These are phyloP conservation scores for Quercus cerris DNA, from an alignment of 306 rosid species.

Conservation along the genomic window DNA sequence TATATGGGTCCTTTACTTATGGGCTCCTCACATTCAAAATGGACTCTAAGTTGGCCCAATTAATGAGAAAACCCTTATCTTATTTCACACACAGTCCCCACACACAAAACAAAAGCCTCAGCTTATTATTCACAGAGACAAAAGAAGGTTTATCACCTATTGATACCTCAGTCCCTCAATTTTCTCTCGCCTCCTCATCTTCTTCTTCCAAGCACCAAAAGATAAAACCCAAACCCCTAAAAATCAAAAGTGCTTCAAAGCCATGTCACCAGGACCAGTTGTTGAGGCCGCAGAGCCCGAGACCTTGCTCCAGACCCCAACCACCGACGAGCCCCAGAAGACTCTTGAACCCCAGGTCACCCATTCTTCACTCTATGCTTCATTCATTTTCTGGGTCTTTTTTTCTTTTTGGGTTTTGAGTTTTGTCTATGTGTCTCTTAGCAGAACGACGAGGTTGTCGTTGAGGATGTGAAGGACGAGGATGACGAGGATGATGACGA, in stretches of 20 bases:
- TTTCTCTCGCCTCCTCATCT: neutral
- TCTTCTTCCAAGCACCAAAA: neutral
- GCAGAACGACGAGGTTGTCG: conserved; percentile 55
- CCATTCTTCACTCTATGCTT: neutral
- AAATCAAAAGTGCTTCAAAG: neutral
- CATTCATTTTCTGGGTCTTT: neutral
- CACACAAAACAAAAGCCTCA: no score
- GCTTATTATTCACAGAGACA: neutral
- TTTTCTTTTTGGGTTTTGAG: neutral
- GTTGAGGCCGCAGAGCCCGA: conserved; percentile 43
- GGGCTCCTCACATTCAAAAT: no score
- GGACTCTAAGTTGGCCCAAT: neutral
- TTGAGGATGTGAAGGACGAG: conserved; percentile 76
- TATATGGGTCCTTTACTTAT: no score
- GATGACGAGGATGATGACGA: conserved; percentile 54
- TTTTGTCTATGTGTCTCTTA: neutral
- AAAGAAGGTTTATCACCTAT: neutral
- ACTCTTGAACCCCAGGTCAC: conserved; percentile 40
- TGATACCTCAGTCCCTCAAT: neutral
- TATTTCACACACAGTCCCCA: neutral
- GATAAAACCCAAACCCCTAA: neutral
- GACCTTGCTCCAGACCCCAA: conserved; percentile 23
- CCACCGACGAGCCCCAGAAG: conserved; percentile 41
- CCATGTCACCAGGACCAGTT: conserved; percentile 78
- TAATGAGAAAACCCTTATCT: neutral